Evolutionary conservation across 2,329 filamentous ascomycete species (phyloP), one percentile per base, ranked within the genome.

Genomic region (Scortechinia acanthostroma): DNA sequence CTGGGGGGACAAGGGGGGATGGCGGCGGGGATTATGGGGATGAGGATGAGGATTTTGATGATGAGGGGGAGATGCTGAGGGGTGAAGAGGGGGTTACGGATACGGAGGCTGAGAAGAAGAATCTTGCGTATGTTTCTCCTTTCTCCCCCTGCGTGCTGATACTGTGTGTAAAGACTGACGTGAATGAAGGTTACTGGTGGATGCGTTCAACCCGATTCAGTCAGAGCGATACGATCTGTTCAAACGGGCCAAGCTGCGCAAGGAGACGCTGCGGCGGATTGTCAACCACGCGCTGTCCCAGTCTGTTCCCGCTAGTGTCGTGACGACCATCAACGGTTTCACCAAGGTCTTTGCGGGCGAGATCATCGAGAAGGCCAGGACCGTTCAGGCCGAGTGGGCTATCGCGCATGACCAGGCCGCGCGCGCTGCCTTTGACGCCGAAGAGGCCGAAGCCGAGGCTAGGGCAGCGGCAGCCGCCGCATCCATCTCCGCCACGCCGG

Each of bases 251-350:
- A 40, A 40, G 17, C 17, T 40, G 20, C 6, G 35, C 13, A 40
- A 40, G 35, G 35, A 40, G 17, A 13, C 35, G 35, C 35, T 40
- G 10, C 35, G 35, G 35, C 14, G 35, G 52, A 75, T 86, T 49
- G 78, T 81, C 49, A 86, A 86, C 53, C 77, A 82, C 56, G 82
- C 80, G 1, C 71, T 86, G 30, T 80, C 76, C 2, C 81, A 86
- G 57, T 82, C 76, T 42, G 80, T 86, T 4, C 80, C 80, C 1
- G 70, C 73, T 21, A 77, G 74, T 49, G 78, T 84, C 44, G 74
- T 84, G 30, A 79, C 77, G 14, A 77, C 77, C 4, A 77, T 86
- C 44, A 77, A 74, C 35, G 77, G 77, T 10, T 83, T 80, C 56
- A 77, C 76, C 17, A 86, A 86, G 59, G 72, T 80, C 50, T 85